Percentiles rank a stretch among this genome's conserved stretches.
Conservation (phyloP, 2,329 filamentous ascomycete species). For the Orbilia brochopaga region DNA sequence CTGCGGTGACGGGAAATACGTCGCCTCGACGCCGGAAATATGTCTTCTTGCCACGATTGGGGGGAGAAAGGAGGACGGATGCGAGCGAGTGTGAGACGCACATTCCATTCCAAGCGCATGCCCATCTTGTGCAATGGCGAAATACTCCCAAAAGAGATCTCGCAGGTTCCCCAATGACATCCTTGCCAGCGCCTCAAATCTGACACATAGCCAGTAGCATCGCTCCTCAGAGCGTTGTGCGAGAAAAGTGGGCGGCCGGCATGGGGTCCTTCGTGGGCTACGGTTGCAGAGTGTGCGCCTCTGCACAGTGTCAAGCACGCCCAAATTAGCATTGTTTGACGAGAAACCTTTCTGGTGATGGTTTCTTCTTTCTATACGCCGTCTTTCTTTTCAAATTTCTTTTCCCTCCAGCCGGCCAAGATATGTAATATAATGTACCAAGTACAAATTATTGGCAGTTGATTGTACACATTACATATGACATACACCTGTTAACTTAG, state of each 20-base stretch:
- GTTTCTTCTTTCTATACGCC: neutral
- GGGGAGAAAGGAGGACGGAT: slow-evolving; percentile 20
- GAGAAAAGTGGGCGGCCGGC: slow-evolving; percentile 30
- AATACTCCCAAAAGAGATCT: slow-evolving; percentile 37
- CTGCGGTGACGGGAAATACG: slow-evolving; percentile 2
- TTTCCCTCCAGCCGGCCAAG: neutral
- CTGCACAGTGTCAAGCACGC: slow-evolving; percentile 24
- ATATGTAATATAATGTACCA: neutral
- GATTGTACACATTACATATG: too few relatives aligned
- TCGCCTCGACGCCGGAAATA: slow-evolving; percentile 5
- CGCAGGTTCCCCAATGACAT: slow-evolving; percentile 41
- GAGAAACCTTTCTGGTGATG: slow-evolving; percentile 7
- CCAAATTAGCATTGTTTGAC: slow-evolving; percentile 39
- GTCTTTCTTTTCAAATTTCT: slow-evolving; percentile 8
- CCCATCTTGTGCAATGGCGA: slow-evolving; percentile 9
- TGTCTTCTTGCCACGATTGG: slow-evolving; percentile 11
- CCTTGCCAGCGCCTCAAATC: slow-evolving; percentile 51
- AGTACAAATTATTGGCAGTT: too few relatives aligned
- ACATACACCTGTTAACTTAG: slow-evolving; percentile 4
- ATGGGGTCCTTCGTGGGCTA: slow-evolving; percentile 17
- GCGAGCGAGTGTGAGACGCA: slow-evolving; percentile 21
- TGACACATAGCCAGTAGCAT: slow-evolving; percentile 51
- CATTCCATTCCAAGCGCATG: slow-evolving; percentile 9
- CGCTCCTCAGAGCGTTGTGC: slow-evolving; percentile 45
- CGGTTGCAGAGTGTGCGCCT: slow-evolving; percentile 22